Base-by-base conservation (phyloP, 2,329 filamentous ascomycete genomes). In the Immersiporthe knoxdaviesiana region DNA sequence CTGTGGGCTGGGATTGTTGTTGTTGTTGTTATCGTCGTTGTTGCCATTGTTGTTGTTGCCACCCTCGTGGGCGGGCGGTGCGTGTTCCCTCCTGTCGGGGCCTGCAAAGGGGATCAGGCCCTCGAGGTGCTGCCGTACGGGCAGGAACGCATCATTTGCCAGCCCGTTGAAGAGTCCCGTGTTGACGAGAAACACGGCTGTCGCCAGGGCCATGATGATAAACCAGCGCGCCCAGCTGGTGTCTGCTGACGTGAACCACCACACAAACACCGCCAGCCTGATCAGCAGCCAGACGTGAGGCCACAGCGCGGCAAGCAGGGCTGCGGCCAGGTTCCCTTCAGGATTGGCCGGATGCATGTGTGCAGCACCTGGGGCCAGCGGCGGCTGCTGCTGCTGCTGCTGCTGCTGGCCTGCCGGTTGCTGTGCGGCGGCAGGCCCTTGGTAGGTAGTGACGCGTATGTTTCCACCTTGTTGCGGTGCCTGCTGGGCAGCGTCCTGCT, bases 231-330 rank as follows among this genome's bases (percentile, higher is more conserved):
- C 83, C 87, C 87, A 90, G 74, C 84, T 89, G 2, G 84, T 81
- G 59, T 84, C 82, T 0, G 85, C 84, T 12, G 84, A 84, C 0
- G 88, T 90, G 71, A 91, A 90, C 78, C 89, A 88, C 87, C 87
- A 91, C 16, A 90, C 83, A 75, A 91, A 89, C 7, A 87, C 77
- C 14, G 82, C 80, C 11, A 91, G 78, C 10, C 88, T 84, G 47
- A 88, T 79, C 1, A 90, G 73, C 65, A 90, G 81, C 88, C 88
- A 91, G 37, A 91, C 75, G 65, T 90, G 84, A n/a, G 87, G 87
- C 81, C 85, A 86, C n/a, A 87, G 66, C 21, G 82, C 81, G 5
- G 79, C 81, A 62, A 82, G 67, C 30, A 84, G 70, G 24, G 81
- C 78, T 2, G 75, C 79, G 0, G 77, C 76, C 56, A 71, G 35